Conservation (phyloP, 805 yeast species). For the Candida orba region DNA sequence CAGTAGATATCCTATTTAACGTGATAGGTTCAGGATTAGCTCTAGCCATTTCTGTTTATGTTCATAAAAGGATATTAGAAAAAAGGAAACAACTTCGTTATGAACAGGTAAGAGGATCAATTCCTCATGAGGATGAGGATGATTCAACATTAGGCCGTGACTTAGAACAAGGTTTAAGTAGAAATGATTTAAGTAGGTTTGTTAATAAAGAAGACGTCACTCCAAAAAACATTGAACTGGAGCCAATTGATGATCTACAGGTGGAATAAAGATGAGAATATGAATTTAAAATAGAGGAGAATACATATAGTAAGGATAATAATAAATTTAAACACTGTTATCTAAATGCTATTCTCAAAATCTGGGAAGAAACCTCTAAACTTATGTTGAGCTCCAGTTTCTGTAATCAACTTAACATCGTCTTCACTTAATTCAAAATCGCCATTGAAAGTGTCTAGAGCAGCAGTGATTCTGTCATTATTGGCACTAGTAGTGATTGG, state of each 20-base stretch:
- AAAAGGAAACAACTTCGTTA: slow-evolving; percentile 18
- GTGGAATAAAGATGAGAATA: slow-evolving; percentile 13
- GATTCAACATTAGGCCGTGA: background rate
- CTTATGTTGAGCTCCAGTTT: slow-evolving; percentile 28
- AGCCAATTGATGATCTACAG: slow-evolving; percentile 17
- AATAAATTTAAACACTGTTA: too few relatives aligned
- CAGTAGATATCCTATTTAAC: slow-evolving; percentile 36
- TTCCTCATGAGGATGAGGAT: slow-evolving; percentile 21
- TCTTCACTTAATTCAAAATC: slow-evolving; percentile 41
- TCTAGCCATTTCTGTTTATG: slow-evolving; percentile 9
- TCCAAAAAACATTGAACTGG: slow-evolving; percentile 15
- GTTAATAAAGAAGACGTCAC: slow-evolving; percentile 19
- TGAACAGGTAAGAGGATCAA: slow-evolving; percentile 20
- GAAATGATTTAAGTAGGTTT: slow-evolving; percentile 19
- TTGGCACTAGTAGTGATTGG: slow-evolving; percentile 63
- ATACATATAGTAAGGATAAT: background rate
- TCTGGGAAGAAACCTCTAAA: slow-evolving; percentile 19
- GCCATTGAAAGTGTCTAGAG: slow-evolving; percentile 38
- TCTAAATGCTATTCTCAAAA: slow-evolving; percentile 3
- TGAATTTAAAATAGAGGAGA: too few relatives aligned
- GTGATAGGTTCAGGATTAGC: slow-evolving; percentile 24
- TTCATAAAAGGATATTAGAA: slow-evolving; percentile 20
- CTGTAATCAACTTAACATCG: slow-evolving; percentile 36
- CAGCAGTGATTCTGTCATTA: slow-evolving; percentile 43
- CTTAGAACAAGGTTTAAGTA: slow-evolving; percentile 9